Evolutionary conservation across 1,284 basidiomycete genomes (phyloP).

Genomic region (Austroboletus niveus): DNA sequence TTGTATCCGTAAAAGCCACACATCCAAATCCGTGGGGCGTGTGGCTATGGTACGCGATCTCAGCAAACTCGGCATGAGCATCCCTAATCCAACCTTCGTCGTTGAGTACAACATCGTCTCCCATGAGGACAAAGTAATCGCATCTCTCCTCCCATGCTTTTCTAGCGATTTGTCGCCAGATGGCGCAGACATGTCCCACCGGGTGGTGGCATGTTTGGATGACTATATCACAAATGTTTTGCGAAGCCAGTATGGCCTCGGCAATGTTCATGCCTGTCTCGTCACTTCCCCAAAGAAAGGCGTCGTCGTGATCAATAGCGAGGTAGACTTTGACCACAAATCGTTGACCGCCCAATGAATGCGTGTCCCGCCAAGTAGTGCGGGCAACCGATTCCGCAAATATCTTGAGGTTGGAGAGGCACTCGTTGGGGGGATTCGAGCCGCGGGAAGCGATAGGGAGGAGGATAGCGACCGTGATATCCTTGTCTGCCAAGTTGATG

Average conservation of each 20-base stretch:
- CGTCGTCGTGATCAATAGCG: slow-evolving; percentile 51
- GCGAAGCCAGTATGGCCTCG: slow-evolving; percentile 35
- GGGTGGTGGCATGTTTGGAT: slow-evolving; percentile 40
- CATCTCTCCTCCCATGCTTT: slow-evolving; percentile 48
- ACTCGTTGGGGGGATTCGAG: slow-evolving; percentile 31
- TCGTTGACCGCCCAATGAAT: slow-evolving; percentile 29
- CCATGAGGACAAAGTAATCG: slow-evolving; percentile 55
- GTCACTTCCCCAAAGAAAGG: slow-evolving; percentile 33
- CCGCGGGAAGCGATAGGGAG: slow-evolving; percentile 58
- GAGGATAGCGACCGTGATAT: slow-evolving; percentile 48
- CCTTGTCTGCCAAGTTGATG: slow-evolving; percentile 37
- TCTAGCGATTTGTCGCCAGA: slow-evolving; percentile 52
- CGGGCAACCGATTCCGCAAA: slow-evolving; percentile 45
- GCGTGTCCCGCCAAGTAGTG: slow-evolving; percentile 49
- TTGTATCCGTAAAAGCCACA: slow-evolving; percentile 53
- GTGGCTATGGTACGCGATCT: slow-evolving; percentile 30
- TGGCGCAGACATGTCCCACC: slow-evolving; percentile 48
- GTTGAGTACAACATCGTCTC: slow-evolving; percentile 50
- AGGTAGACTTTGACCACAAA: slow-evolving; percentile 49
- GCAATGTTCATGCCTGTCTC: slow-evolving; percentile 33
- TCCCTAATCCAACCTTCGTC: slow-evolving; percentile 54
- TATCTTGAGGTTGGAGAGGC: slow-evolving; percentile 39
- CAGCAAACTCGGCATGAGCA: slow-evolving; percentile 38
- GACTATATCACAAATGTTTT: slow-evolving; percentile 37
- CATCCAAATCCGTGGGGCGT: slow-evolving; percentile 52